These are phyloP conservation scores for Metarhizium humberi DNA, from an alignment of 2,329 filamentous ascomycete species.

Conservation along the genomic window DNA sequence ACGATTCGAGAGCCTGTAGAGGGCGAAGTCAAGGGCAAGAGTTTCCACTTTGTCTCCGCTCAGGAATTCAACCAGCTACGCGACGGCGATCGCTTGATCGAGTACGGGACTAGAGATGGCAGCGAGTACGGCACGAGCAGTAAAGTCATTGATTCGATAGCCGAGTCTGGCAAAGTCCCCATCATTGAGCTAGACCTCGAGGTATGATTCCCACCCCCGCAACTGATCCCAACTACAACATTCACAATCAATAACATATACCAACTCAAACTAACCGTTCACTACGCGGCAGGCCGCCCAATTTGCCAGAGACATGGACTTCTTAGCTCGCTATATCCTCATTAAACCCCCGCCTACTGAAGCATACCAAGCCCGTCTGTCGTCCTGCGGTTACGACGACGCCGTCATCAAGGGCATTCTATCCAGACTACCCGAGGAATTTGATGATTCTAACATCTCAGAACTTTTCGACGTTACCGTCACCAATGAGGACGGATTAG, in stretches of 20 bases:
- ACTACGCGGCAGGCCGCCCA: slow-evolving; percentile 35
- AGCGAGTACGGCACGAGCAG: slow-evolving; percentile 47
- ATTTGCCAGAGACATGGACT: slow-evolving; percentile 48
- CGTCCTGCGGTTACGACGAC: slow-evolving; percentile 15
- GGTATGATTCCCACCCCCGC: slow-evolving; percentile 27
- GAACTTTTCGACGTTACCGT: slow-evolving; percentile 20
- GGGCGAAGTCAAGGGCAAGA: slow-evolving; percentile 40
- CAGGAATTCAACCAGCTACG: slow-evolving; percentile 48
- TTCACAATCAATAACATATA: background rate
- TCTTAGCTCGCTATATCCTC: slow-evolving; percentile 45
- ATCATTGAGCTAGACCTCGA: slow-evolving; percentile 43
- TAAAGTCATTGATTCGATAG: slow-evolving; percentile 41
- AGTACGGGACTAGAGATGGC: slow-evolving; percentile 41
- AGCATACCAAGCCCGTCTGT: slow-evolving; percentile 18
- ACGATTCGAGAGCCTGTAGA: slow-evolving; percentile 41
- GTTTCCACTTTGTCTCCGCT: slow-evolving; percentile 47
- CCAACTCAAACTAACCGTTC: background rate
- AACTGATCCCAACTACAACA: background rate
- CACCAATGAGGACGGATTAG: slow-evolving; percentile 14
- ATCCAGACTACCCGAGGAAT: slow-evolving; percentile 12
- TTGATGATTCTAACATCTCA: slow-evolving; percentile 16
- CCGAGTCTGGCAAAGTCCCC: slow-evolving; percentile 49
- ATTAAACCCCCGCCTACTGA: slow-evolving; percentile 31
- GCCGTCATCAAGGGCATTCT: slow-evolving; percentile 14
- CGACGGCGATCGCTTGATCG: slow-evolving; percentile 50